Evolutionary conservation across 2,329 filamentous ascomycete species (phyloP), one percentile per base, ranked within the genome.

Genomic region (Lecanicillium sp.): DNA sequence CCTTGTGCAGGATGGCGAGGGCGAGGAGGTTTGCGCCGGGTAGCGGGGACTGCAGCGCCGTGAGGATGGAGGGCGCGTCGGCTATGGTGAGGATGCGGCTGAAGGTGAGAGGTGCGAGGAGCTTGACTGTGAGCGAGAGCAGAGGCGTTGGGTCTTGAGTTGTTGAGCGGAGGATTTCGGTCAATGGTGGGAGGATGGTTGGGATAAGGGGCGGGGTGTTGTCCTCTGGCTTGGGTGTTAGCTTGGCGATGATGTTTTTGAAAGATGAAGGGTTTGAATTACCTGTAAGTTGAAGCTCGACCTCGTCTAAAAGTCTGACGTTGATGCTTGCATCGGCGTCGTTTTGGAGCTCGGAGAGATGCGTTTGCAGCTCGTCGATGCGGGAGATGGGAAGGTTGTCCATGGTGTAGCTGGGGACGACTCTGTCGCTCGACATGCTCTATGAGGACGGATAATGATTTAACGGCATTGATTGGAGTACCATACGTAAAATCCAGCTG

Each of bases 271-370:
- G 12, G 27, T n/a, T 11, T 13, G 11, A 20, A 18, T 42, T 51
- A 71, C 73, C 69, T 30, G 64, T 78, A 13, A 80, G 59, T 50
- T 79, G 74, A 4, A 79, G 65, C 48, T 74, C 69, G 32, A 80
- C 68, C 49, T 75, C 59, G 49, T 80, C 76, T 42, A 80, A 71
- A 3, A 80, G 60, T 46, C 69, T 70, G 9, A 58, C 56, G 43
- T 70, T 56, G 27, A 74, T 58, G 1, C 60, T 52, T 2, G 64
- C 53, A 1, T 58, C 57, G 14, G 68, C 59, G 43, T 70, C 63
- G 18, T 57, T 51, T 14, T 65, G 45, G n/a, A 80, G 58, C 19
- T 67, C 56, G 36, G 70, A 62, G 13, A 81, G 60, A 51, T 80
- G 77, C 16, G 52, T 53, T 35, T 71, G 63, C 16, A 81, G 64